Base-by-base conservation (phyloP, 768 basidiomycete species). In the Auricularia cornea region DNA sequence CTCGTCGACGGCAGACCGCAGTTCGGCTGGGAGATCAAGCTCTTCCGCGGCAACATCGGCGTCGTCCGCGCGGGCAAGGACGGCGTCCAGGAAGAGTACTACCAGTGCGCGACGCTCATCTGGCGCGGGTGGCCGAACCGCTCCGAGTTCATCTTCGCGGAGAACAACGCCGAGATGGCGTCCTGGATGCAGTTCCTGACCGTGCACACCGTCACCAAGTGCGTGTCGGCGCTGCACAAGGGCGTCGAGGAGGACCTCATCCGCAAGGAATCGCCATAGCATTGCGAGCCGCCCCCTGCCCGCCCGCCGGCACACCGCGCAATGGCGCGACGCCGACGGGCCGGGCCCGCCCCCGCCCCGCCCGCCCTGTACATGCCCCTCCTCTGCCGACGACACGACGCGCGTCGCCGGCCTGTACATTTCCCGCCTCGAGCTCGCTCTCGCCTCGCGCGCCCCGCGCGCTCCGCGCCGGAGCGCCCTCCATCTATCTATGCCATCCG, bases 121-220 rank as follows among this genome's bases (percentile, higher is more conserved):
- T 92, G 86, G 76, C 79, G 90, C 31, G 87, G 87, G 11, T 82
- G 80, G 5, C 75, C 78, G 33, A 83, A 87, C 54, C 54, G 54
- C 64, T 83, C 83, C 62, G 84, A 78, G 64, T 91, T 90, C 67
- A 80, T 92, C 18, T 92, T 86, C 20, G 54, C 54, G 83, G 83
- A 85, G 56, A 83, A 83, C 30, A 72, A 78, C 48, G 84, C 85
- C 68, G 84, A 89, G 54, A 71, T 92, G 64, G 87, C 88, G 70
- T 83, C 80, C 35, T 91, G 90, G 89, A 88, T 92, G 16, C 89
- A 92, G 74, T 92, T 91, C 68, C 85, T 92, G 68, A 88, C 85
- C 64, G 85, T 91, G 63, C 88, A 91, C 75, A 86, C 54, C 28
- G 28, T 57, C 23, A 31, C 54, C 12, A 28, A 31, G 54, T 57